Evolutionary conservation across 2,329 filamentous ascomycete genomes (phyloP).

Genomic region (Xylariaceae sp.): DNA sequence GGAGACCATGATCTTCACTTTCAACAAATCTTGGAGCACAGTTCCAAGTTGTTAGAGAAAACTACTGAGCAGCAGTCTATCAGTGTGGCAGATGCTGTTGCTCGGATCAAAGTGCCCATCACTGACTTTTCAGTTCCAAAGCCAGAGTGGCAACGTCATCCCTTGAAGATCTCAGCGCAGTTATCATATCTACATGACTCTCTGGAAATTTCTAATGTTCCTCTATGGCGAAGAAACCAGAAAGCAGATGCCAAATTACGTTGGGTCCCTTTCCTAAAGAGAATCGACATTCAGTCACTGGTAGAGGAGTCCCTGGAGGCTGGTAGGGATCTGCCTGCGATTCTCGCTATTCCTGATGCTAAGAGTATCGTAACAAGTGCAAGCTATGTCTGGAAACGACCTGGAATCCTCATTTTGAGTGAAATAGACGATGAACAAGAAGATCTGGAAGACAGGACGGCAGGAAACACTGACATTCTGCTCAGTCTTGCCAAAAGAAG

Average conservation of each 20-base stretch:
- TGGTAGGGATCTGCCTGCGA: background rate
- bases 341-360: conserved; percentile 7
- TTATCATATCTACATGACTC: conserved; percentile 15
- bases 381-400: conserved; percentile 28
- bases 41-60: conserved; percentile 11
- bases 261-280: conserved; percentile 27
- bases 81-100: conserved; percentile 23
- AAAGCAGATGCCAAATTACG: conserved; percentile 20
- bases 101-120: conserved; percentile 26
- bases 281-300: conserved; percentile 12
- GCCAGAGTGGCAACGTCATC: conserved; percentile 21
- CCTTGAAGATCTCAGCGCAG: conserved; percentile 15
- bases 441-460: conserved; percentile 3
- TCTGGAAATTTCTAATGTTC: conserved; percentile 7
- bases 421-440: conserved; percentile 26
- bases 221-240: conserved; percentile 15
- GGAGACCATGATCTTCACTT: conserved; percentile 18
- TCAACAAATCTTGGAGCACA: conserved; percentile 16
- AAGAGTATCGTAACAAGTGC: conserved; percentile 21
- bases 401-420: conserved; percentile 26
- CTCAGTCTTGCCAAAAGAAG: conserved; percentile 26
- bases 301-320: conserved; percentile 22
- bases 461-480: background rate
- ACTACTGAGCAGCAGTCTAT: conserved; percentile 28
- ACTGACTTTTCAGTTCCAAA: conserved; percentile 28